A percentile compares a stretch with the other conserved stretches of the same genome.
Conservation (phyloP, 768 basidiomycete genomes). For the Rhizopogon vulgaris region DNA sequence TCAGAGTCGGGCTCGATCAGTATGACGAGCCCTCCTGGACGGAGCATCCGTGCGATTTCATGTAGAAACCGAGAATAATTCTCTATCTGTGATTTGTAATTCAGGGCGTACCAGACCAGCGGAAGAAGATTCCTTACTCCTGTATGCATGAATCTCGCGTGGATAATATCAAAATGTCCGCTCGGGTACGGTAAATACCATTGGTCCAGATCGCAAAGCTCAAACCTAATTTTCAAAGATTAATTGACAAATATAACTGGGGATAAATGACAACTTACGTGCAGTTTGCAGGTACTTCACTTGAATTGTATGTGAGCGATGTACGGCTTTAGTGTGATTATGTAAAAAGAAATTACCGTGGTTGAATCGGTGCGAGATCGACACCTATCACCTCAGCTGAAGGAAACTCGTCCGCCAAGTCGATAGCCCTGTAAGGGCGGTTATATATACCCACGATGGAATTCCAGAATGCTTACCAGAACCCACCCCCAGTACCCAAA, state of each 20-base stretch:
- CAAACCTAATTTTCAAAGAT: conserved; percentile 40
- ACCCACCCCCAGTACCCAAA: conserved; percentile 62
- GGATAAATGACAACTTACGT: conserved; percentile 41
- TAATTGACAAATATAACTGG: conserved; percentile 2
- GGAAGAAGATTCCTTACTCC: conserved; percentile 40
- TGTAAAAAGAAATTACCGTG: conserved; percentile 38
- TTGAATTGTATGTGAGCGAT: conserved; percentile 23
- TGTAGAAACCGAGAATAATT: conserved; percentile 55
- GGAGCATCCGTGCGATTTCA: conserved; percentile 60
- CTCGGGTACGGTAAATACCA: conserved; percentile 57
- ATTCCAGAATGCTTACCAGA: conserved; percentile 38
- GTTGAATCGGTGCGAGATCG: conserved; percentile 70
- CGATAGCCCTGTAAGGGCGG: conserved; percentile 49
- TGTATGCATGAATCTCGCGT: conserved; percentile 62
- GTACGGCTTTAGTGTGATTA: conserved; percentile 1
- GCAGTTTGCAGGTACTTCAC: conserved; percentile 65
- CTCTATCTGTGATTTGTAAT: conserved; percentile 39
- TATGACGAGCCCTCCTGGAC: conserved; percentile 65
- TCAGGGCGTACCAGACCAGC: conserved; percentile 5
- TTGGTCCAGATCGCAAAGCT: conserved; percentile 63
- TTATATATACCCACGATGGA: background rate
- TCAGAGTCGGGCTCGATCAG: conserved; percentile 56
- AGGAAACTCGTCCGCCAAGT: conserved; percentile 70
- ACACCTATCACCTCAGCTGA: conserved; percentile 59
- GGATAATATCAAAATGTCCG: conserved; percentile 60